Percentiles rank a stretch among this genome's conserved stretches.
Conservation (phyloP, 495 filamentous ascomycete genomes). For the Tuber calosporum region DNA sequence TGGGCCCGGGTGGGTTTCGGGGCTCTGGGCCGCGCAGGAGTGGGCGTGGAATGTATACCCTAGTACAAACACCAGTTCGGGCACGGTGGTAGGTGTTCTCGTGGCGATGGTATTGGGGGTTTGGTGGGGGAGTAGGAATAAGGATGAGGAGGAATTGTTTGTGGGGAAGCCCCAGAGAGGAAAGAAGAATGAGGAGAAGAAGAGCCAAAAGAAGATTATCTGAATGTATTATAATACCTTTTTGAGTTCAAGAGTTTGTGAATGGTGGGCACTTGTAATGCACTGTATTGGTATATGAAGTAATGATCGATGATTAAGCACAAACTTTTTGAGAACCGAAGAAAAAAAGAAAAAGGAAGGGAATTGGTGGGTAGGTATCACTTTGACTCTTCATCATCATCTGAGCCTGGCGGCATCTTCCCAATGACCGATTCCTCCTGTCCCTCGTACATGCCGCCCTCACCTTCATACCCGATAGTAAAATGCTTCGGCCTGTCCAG, state of each 20-base stretch:
- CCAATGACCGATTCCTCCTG: slow-evolving; percentile 34
- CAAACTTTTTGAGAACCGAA: background rate
- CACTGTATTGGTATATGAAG: background rate
- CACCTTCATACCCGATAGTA: slow-evolving; percentile 15
- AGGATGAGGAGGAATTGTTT: slow-evolving; percentile 37
- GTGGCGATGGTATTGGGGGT: slow-evolving; percentile 56
- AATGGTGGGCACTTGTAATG: background rate
- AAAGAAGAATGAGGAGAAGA: slow-evolving; percentile 10
- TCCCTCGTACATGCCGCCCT: slow-evolving; percentile 12
- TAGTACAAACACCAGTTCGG: slow-evolving; percentile 74
- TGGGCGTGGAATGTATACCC: slow-evolving; percentile 97
- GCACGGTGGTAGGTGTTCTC: slow-evolving; percentile 64
- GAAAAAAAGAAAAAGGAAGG: background rate
- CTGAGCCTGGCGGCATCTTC: slow-evolving; percentile 37
- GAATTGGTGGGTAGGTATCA: background rate
- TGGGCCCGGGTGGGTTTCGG: slow-evolving; percentile 64
- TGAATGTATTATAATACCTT: slow-evolving; percentile 14
- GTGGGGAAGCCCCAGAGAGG: slow-evolving; percentile 10
- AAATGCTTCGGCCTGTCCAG: slow-evolving; percentile 35
- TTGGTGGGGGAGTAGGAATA: slow-evolving; percentile 55
- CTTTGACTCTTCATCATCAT: slow-evolving; percentile 24
- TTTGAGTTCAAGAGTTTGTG: background rate
- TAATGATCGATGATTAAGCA: background rate
- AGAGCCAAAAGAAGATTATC: background rate
- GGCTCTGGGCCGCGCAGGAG: slow-evolving; percentile 76